Base-by-base conservation (phyloP, 2,329 filamentous ascomycete genomes). In the Diplocarpon mali region DNA sequence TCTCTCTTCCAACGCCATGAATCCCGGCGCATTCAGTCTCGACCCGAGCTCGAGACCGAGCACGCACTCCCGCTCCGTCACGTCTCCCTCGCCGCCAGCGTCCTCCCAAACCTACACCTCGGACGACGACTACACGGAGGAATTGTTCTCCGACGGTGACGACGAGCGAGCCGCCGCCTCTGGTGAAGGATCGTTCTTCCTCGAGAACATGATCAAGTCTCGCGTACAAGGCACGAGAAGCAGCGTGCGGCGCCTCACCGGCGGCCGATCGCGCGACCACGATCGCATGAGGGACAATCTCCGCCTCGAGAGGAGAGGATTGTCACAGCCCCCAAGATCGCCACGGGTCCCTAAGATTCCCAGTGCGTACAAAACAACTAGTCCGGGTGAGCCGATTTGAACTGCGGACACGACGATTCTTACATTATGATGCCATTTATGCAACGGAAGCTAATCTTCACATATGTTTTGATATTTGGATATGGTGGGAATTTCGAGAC, bases 141-240 rank as follows among this genome's bases (percentile, higher is more conserved):
- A 84, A 41, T 73, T 83, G 0, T 82, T 90, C 54, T 94, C 86
- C 0, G 90, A 95, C 53, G 79, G 79, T 12, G 84, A 88, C 61
- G 68, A 79, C 55, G 68, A 79, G 57, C 38, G 56, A 6, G 35
- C 50, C 4, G 36, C 52, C 13, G 35, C 48, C 7, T 37, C 52
- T 2, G 53, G 53, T 3, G 59, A 61, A 44, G 57, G 57, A 34
- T 73, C 70, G 0, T 78, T 76, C 60, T 73, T 73, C 47, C 62
- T 75, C 17, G 77, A 80, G 53, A 76, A 69, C 45, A 78, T 80
- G 68, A 73, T 81, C 51, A 75, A 72, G 48, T 74, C 76, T 0
- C 63, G 75, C 5, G 68, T 72, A 28, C 71, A 78, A 46, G 69
- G 72, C 35, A 76, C 76, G 12, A 66, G 76, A 31, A 72, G 69